Base-by-base conservation (phyloP, 2,329 filamentous ascomycete species). In the Cryphonectria parasitica region DNA sequence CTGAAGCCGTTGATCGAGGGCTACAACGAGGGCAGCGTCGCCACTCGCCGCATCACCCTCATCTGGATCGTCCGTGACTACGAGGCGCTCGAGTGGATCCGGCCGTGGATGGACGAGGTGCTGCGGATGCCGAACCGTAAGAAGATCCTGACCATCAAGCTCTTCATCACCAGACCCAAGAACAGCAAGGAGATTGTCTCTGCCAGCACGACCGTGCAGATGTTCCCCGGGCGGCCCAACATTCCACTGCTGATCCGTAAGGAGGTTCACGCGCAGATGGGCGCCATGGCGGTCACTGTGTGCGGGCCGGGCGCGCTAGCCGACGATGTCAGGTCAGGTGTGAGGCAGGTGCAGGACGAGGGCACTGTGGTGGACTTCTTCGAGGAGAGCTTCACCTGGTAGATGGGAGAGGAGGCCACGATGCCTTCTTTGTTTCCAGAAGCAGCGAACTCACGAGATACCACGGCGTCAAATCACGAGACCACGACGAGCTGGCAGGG, bases 61-160 rank as follows among this genome's bases (percentile, higher is more conserved):
- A 89, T 98, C 72, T 98, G 96, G 96, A 91, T 97, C 77, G 92
- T 98, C 74, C 93, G 96, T 73, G 93, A 94, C 69, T 91, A 92
- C 52, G 92, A 97, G 77, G 91, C 95, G 69, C 87, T 98, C 10
- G 94, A 97, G 80, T 98, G 96, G 95, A 92, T 97, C 71, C 89
- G 93, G 10, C 93, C 93, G 6, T 98, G 93, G 91, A 91, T 92
- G 87, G 88, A 91, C 74, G 81, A 84, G 69, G 82, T 98, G 68
- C 86, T 98, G 43, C 87, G 87, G 69, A 91, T 98, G 86, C 92
- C 93, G 17, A 88, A 90, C 75, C 91, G 95, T 68, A 89, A 92
- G 71, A 93, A 97, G 65, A 86, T 97, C 41, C 87, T 99, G 61
- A 91, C 90, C 75, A 92, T 98, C 76, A 89, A 95, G 76, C 88